These are phyloP conservation scores for Acacia acuminata DNA, from an alignment of 306 rosid species.

Conservation along the genomic window DNA sequence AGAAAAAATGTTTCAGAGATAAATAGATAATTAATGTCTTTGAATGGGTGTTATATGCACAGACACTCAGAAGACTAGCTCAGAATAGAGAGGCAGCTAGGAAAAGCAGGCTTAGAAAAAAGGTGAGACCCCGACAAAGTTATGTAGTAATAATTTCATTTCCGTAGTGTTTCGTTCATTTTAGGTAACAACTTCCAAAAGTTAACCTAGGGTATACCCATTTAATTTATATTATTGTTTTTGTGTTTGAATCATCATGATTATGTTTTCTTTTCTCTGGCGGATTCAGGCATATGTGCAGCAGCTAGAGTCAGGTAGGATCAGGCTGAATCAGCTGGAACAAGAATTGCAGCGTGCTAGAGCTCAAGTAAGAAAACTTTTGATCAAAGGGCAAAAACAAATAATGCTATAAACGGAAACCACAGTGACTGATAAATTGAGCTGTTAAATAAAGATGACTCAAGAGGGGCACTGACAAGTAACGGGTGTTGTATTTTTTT, in stretches of 20 bases:
- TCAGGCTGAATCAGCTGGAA: slow-evolving; percentile 87
- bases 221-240: background rate
- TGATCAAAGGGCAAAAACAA: background rate
- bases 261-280: background rate
- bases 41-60: slow-evolving; percentile 25
- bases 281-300: slow-evolving; percentile 84
- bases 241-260: background rate
- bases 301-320: slow-evolving; percentile 91
- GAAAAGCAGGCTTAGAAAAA: slow-evolving; percentile 98
- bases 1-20: background rate
- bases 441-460: background rate
- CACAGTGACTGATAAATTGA: slow-evolving; percentile 8
- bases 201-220: background rate
- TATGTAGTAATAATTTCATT: background rate
- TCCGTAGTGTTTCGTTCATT: slow-evolving; percentile 22
- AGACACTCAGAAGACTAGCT: slow-evolving; percentile 98
- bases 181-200: slow-evolving; percentile 29
- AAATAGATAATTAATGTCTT: background rate
- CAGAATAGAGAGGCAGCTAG: slow-evolving; percentile 99
- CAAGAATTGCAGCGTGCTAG: slow-evolving; percentile 92
- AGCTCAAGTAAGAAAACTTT: slow-evolving; percentile 59
- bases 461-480: slow-evolving; percentile 2
- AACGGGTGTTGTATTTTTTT: slow-evolving; percentile 24
- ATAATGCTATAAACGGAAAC: slow-evolving; percentile 23
- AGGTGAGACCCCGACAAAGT: slow-evolving; percentile 45